phyloP scores from a whole-genome alignment of 257 asterid species.

The Coffea canephora region DNA sequence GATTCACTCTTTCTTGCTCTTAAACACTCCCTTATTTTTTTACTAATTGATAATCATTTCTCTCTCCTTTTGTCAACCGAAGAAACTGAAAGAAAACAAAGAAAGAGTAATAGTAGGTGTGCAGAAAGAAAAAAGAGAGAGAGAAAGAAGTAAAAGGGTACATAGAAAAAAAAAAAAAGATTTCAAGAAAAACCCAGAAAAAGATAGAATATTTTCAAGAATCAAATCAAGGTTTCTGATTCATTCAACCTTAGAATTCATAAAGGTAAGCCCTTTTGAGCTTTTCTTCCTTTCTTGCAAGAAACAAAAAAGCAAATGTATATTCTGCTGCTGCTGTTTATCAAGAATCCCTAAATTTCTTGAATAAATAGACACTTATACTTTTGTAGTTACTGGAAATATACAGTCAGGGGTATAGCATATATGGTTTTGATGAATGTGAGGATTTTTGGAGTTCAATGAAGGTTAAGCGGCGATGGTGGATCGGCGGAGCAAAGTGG shows the following conservation, averaged over 20 bases:
- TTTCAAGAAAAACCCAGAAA: slow-evolving; percentile 18
- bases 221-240: slow-evolving; percentile 40
- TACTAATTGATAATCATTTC: slow-evolving; percentile 16
- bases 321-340: slow-evolving; percentile 13
- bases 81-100: slow-evolving; percentile 33
- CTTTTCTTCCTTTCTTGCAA: slow-evolving; percentile 10
- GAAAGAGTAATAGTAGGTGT: slow-evolving; percentile 7
- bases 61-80: slow-evolving; percentile 49
- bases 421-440: slow-evolving; percentile 22
- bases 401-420: slow-evolving; percentile 12
- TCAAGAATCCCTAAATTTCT: slow-evolving; percentile 12
- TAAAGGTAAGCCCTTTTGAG: slow-evolving; percentile 32
- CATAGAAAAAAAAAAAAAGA: background rate
- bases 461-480: slow-evolving; percentile 69
- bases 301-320: slow-evolving; percentile 27
- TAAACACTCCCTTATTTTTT: slow-evolving; percentile 26
- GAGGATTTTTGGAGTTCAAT: slow-evolving; percentile 49
- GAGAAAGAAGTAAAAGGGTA: background rate
- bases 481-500: slow-evolving; percentile 46
- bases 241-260: slow-evolving; percentile 23
- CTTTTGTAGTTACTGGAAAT: background rate
- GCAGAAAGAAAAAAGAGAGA: slow-evolving; percentile 24
- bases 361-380: background rate
- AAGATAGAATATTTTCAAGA: slow-evolving; percentile 13
- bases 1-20: slow-evolving; percentile 9